Evolutionary conservation across 169 alveolate genomes (phyloP), one percentile per base, ranked within the genome.

Genomic region (Plasmodium adleri): DNA sequence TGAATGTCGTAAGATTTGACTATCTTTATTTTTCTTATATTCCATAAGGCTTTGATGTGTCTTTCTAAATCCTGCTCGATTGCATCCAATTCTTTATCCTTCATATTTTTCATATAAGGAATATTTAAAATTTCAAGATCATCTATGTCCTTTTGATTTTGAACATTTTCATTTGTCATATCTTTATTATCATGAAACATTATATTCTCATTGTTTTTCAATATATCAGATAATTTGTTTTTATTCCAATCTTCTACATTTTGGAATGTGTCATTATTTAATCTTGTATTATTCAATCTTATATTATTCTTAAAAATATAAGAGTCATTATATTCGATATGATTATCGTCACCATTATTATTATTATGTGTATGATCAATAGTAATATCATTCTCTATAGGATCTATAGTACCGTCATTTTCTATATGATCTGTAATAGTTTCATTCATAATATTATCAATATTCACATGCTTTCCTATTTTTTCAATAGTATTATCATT

Each of bases 21-120:
- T 50, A 67, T 47, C 47, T 71, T 83, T 5, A 70, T 70, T 28
- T 83, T 83, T 71, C 91, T 58, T 49, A 83, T 26, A 56, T 83
- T 83, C 91, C 91, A 83, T 63, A 83, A 54, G 15, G 85, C 91
- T 62, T 83, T 83, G 52, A 83, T 83, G 22, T 83, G 85, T 62
- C 78, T 83, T 56, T 83, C 91, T 17, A 83, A 60, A 83, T 83
- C 91, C 32, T 83, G 59, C 47, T 83, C 91, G 43, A 83, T 83
- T 58, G 86, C 91, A 59, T 83, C 91, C 8, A 83, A 32, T 73
- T 83, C 91, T 13, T 83, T 67, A 63, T 71, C 68, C 52, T 83
- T 83, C 70, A 71, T 59, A 62, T 62, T 70, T 43, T 47, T 83
- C 86, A 83, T 73, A 28, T 83, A 83, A 5, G 91, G 59, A 62